Conservation (phyloP, 192 early-diverging fungal species). For the Spinellus fusiger region DNA sequence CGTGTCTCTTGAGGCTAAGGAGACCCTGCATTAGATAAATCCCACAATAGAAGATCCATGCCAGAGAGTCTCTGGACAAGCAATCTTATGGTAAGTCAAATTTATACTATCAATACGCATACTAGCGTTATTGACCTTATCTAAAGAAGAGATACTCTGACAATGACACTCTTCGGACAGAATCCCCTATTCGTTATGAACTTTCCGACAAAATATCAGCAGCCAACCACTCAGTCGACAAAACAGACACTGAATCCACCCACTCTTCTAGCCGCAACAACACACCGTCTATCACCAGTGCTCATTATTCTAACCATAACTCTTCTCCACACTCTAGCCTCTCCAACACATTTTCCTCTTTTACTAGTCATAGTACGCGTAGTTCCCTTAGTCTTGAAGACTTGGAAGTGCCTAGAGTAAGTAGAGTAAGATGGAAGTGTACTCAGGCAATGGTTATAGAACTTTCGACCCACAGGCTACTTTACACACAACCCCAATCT, state of each 20-base stretch:
- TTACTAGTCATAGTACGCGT: conserved; percentile 6
- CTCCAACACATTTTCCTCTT: conserved; percentile 2
- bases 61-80: neutral
- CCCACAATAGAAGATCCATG: neutral
- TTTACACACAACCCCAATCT: neutral
- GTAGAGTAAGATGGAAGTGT: neutral
- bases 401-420: conserved; percentile 2
- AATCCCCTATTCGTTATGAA: too few species aligned
- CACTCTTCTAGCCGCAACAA: conserved; percentile 2
- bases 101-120: too few species aligned
- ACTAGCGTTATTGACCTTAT: too few species aligned
- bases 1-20: too few species aligned
- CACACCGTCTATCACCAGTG: neutral
- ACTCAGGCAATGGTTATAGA: neutral
- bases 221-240: too few species aligned
- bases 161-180: too few species aligned
- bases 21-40: too few species aligned
- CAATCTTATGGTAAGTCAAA: neutral
- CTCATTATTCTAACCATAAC: neutral
- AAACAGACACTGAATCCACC: too few species aligned
- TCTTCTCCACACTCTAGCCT: conserved; percentile 4
- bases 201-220: too few species aligned
- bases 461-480: neutral
- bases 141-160: too few species aligned
- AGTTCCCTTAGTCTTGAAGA: conserved; percentile 14